Evolutionary conservation across 768 basidiomycete species (phyloP).

Genomic region (Suillus discolor): DNA sequence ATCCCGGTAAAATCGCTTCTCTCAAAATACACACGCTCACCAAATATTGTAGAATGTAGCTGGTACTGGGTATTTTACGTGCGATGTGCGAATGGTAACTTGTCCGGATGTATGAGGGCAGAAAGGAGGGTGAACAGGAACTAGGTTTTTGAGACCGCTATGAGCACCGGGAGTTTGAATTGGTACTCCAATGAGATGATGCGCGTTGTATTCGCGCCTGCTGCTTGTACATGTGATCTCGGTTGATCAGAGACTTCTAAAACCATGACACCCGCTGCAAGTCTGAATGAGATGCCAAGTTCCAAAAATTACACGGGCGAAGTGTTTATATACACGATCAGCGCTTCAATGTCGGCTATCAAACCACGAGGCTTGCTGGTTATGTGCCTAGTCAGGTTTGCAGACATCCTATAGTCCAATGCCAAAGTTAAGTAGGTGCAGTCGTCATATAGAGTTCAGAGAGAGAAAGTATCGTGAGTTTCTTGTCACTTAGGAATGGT

Average conservation of each 20-base stretch:
- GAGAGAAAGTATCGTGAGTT: neutral
- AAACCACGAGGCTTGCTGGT: neutral
- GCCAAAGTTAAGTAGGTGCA: neutral
- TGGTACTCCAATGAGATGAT: neutral
- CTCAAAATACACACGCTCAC: neutral
- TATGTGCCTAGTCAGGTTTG: neutral
- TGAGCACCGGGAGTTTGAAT: neutral
- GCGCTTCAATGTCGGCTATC: neutral
- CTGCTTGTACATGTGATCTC: neutral
- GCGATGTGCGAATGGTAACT: neutral
- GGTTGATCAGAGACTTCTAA: constrained; percentile 11
- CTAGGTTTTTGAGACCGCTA: neutral
- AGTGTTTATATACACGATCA: neutral
- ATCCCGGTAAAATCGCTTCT: neutral
- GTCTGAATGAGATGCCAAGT: neutral
- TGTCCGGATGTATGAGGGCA: neutral
- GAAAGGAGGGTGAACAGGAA: neutral
- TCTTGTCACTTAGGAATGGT: neutral
- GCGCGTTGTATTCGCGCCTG: neutral
- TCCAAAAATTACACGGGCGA: neutral
- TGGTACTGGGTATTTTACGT: neutral
- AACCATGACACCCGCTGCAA: neutral
- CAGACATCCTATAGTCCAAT: neutral
- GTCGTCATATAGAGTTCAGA: neutral
- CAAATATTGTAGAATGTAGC: neutral